Base-by-base conservation (phyloP, 2,329 filamentous ascomycete genomes). In the Periconia sp. region DNA sequence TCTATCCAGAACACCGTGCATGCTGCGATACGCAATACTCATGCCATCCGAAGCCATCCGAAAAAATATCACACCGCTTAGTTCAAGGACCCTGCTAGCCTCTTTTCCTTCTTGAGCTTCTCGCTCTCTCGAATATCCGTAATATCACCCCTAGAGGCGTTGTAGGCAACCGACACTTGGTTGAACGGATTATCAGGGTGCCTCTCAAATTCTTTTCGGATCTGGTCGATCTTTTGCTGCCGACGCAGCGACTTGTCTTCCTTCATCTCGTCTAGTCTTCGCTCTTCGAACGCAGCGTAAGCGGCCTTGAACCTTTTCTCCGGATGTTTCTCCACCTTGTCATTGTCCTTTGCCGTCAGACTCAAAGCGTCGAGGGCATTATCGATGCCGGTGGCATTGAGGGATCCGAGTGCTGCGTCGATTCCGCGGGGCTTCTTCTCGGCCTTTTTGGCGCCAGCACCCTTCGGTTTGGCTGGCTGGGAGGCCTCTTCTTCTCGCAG, bases 181-280 rank as follows among this genome's bases (percentile, higher is more conserved):
- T 96, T 96, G 75, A 95, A 94, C 11, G 94, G 94, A 70, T 99
- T 99, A 60, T 97, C 92, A 1, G 89, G 86, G 63, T 88, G 88
- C 78, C 90, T 95, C 72, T 95, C 88, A 70, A 97, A 99, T 75
- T 97, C 94, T 78, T 95, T 95, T 50, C 82, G 74, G 56, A 95
- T 88, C 64, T 86, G 79, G 52, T 92, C 88, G 61, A 92, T 85
- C 72, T 88, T 87, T 80, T 96, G 92, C 58, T 95, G 83, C 57
- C 88, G 78, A 43, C 92, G 79, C 65, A 97, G 71, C 1, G 89
- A 90, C 43, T 87, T 88, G 69, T 96, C 91, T 40, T 82, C 76
- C 65, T 92, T 88, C 81, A 96, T 89, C 79, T 97, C 91, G 2
- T 83, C 79, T 56, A 96, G 74, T 43, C 92, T 78, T 18, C 87